Evolutionary conservation across 352 stramenopile genomes (phyloP).

Genomic region (Phytophthora kernoviae): DNA sequence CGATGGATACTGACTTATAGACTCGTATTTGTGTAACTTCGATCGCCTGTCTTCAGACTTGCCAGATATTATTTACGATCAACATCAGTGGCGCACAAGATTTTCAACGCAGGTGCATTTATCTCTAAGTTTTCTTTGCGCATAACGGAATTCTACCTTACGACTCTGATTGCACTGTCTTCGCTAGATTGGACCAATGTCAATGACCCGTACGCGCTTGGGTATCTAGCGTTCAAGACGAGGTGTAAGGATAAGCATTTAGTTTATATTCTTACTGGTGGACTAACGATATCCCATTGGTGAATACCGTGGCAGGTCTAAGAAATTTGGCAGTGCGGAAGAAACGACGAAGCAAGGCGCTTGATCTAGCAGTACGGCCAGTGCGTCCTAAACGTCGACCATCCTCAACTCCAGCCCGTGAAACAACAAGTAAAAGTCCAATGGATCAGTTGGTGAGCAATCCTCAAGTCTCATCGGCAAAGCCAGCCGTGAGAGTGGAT

Average conservation of each 20-base stretch:
- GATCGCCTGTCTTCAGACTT: too few species aligned
- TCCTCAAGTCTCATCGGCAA: constrained; percentile 1
- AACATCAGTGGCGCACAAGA: constrained; percentile 63
- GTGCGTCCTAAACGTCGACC: constrained; percentile 24
- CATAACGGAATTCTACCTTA: background rate
- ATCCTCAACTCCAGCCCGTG: constrained; percentile 11
- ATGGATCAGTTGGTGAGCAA: background rate
- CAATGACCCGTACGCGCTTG: constrained; percentile 61
- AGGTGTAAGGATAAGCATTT: constrained; percentile 34
- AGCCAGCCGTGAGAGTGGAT: background rate
- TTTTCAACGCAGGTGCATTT: constrained; percentile 64
- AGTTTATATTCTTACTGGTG: background rate
- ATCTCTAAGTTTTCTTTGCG: background rate
- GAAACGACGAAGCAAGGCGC: constrained; percentile 22
- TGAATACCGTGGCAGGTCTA: constrained; percentile 14
- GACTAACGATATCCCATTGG: constrained; percentile 4
- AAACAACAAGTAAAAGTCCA: constrained; percentile 1
- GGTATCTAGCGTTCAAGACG: constrained; percentile 49
- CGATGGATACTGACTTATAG: constrained; percentile 16
- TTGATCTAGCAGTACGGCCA: constrained; percentile 16
- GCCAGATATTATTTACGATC: constrained; percentile 59
- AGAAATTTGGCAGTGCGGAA: constrained; percentile 20
- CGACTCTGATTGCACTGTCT: constrained; percentile 2
- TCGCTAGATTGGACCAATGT: constrained; percentile 53
- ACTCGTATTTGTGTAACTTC: background rate